phyloP scores from a whole-genome alignment of 345 rosid species.

The Citropsis articulata region DNA sequence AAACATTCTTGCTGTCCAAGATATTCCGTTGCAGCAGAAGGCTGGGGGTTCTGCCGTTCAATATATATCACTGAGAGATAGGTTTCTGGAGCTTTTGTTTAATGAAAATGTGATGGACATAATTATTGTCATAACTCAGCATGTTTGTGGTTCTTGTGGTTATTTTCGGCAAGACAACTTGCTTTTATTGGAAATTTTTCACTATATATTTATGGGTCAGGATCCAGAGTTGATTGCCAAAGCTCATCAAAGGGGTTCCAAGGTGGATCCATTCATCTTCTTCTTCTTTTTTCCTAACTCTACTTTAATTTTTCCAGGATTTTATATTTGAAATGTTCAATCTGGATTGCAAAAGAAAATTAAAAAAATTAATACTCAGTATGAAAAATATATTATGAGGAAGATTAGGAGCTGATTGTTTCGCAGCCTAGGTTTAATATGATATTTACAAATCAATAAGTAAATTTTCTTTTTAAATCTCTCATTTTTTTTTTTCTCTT shows the following conservation, averaged over 20 bases:
- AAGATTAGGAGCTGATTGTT: not conserved
- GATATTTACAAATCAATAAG: not conserved
- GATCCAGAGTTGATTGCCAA: constrained; percentile 65
- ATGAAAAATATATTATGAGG: not conserved
- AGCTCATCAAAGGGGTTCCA: constrained; percentile 44
- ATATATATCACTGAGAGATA: constrained; percentile 70
- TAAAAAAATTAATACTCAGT: not conserved
- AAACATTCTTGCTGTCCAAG: constrained; percentile 86
- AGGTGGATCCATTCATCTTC: constrained; percentile 31
- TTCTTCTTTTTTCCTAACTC: not conserved
- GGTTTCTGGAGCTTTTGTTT: constrained; percentile 70
- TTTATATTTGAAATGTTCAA: not conserved
- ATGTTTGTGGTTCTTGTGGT: constrained; percentile 45
- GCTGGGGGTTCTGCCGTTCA: constrained; percentile 64
- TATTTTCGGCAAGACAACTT: constrained; percentile 79
- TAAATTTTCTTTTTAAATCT: not conserved
- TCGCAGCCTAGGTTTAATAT: not conserved
- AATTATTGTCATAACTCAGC: constrained; percentile 62
- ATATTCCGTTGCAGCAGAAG: constrained; percentile 60
- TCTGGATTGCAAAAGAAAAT: not conserved
- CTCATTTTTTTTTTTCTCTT: not conserved
- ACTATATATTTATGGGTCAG: constrained; percentile 71
- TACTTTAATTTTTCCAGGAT: not conserved
- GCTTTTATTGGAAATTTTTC: constrained; percentile 73
- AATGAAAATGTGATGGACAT: constrained; percentile 82